Evolutionary conservation across 2,329 filamentous ascomycete species (phyloP).

Genomic region (Sclerotinia minor): DNA sequence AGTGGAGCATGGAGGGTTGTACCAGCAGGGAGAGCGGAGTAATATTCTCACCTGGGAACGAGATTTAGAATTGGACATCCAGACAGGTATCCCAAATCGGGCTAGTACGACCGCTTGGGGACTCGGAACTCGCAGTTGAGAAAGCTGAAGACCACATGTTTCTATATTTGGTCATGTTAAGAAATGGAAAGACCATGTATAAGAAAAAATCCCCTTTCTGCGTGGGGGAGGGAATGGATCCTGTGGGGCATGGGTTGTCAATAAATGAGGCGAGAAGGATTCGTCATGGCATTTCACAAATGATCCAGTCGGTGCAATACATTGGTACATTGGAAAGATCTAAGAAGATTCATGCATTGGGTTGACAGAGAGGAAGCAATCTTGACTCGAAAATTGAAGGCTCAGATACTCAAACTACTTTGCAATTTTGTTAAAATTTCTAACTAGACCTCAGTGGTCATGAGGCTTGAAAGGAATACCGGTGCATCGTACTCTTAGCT

Average conservation of each 20-base stretch:
- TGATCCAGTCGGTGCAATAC: conserved; percentile 12
- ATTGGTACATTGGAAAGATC: neutral
- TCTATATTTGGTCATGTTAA: conserved; percentile 19
- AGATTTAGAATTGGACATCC: conserved; percentile 11
- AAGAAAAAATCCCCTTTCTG: conserved; percentile 1
- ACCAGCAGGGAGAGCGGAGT: conserved; percentile 7
- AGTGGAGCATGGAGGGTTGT: conserved; percentile 8
- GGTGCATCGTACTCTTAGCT: neutral
- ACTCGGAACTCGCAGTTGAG: conserved; percentile 16
- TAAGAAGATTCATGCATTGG: conserved; percentile 14
- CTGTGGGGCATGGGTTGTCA: conserved; percentile 5
- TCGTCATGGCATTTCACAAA: conserved; percentile 13
- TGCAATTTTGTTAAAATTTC: neutral
- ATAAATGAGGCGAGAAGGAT: neutral
- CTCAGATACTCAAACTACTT: neutral
- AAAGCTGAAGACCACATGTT: conserved; percentile 13
- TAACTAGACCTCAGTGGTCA: neutral
- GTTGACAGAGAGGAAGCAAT: neutral
- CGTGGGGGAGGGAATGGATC: conserved; percentile 12
- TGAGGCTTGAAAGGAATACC: neutral
- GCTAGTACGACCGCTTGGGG: conserved; percentile 20
- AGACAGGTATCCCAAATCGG: neutral
- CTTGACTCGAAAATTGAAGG: neutral
- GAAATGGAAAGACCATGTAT: conserved; percentile 7
- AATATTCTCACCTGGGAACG: conserved; percentile 7